phyloP scores from a whole-genome alignment of 2,329 filamentous ascomycete species.

The Verticillium albo-atrum region DNA sequence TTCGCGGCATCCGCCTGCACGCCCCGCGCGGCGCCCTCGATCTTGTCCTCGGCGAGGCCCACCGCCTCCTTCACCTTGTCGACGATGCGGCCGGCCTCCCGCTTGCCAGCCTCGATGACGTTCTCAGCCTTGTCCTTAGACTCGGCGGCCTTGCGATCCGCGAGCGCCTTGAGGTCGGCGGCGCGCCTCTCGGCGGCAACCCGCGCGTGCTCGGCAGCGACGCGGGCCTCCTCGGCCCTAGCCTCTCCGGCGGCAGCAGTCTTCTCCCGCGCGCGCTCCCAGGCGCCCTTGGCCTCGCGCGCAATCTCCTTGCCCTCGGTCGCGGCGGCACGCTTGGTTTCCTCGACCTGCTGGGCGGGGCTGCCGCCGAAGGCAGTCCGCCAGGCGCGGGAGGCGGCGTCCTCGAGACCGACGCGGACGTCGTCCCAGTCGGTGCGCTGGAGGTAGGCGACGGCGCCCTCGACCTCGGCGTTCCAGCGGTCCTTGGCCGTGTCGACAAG shows the following conservation, averaged over 20 bases:
- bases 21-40: constrained; percentile 33
- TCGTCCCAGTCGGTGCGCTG: constrained; percentile 63
- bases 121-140: constrained; percentile 8
- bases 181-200: constrained; percentile 8
- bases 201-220: constrained; percentile 5
- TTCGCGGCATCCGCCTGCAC: constrained; percentile 23
- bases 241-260: constrained; percentile 10
- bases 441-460: constrained; percentile 60
- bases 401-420: constrained; percentile 55
- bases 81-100: constrained; percentile 12
- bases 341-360: constrained; percentile 19
- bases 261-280: constrained; percentile 14
- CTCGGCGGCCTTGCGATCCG: constrained; percentile 8
- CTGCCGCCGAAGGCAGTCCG: constrained; percentile 29
- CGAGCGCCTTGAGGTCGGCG: constrained; percentile 5
- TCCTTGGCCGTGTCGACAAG: constrained; percentile 68
- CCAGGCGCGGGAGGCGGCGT: constrained; percentile 40
- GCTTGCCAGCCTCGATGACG: constrained; percentile 8
- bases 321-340: constrained; percentile 24
- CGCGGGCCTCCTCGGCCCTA: constrained; percentile 16
- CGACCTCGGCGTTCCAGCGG: constrained; percentile 72
- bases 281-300: constrained; percentile 15
- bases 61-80: constrained; percentile 23
- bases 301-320: constrained; percentile 12
- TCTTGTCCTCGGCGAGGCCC: constrained; percentile 23